phyloP scores from a whole-genome alignment of 352 stramenopile genomes.

The Globisporangium solare region DNA sequence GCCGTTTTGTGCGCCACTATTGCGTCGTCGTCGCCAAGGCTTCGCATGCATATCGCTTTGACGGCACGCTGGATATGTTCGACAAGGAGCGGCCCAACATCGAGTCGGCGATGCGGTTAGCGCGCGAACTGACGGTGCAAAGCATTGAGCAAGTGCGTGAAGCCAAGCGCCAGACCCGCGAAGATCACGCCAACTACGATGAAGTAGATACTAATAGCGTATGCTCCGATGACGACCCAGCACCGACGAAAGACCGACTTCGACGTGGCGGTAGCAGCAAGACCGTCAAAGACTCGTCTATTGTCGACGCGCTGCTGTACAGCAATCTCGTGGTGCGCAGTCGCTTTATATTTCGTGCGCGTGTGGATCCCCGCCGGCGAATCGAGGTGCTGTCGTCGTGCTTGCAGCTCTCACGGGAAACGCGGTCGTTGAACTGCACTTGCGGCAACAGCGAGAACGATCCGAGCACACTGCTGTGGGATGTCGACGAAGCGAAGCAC shows the following conservation, averaged over 20 bases:
- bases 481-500: conserved; percentile 73
- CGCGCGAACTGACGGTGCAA: conserved; percentile 64
- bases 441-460: conserved; percentile 77
- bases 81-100: conserved; percentile 82
- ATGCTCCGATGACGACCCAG: too few relatives aligned
- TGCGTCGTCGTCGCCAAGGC: conserved; percentile 74
- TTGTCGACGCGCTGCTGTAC: conserved; percentile 76
- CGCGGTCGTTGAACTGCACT: conserved; percentile 59
- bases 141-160: conserved; percentile 73
- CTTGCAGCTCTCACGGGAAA: conserved; percentile 66
- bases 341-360: conserved; percentile 76
- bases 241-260: conserved; percentile 6
- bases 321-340: conserved; percentile 75
- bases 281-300: conserved; percentile 47
- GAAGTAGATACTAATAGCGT: conserved; percentile 16
- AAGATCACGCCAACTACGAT: conserved; percentile 27
- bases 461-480: conserved; percentile 51
- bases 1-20: conserved; percentile 84
- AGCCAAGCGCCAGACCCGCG: conserved; percentile 30
- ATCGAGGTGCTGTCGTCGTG: conserved; percentile 67
- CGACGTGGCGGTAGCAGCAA: conserved; percentile 12
- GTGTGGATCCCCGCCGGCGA: conserved; percentile 62
- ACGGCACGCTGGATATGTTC: conserved; percentile 63
- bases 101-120: conserved; percentile 72
- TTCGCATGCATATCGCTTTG: conserved; percentile 72